Evolutionary conservation across 805 yeast species (phyloP), one percentile per base, ranked within the genome.

Genomic region (Gaillardinia entomophila): DNA sequence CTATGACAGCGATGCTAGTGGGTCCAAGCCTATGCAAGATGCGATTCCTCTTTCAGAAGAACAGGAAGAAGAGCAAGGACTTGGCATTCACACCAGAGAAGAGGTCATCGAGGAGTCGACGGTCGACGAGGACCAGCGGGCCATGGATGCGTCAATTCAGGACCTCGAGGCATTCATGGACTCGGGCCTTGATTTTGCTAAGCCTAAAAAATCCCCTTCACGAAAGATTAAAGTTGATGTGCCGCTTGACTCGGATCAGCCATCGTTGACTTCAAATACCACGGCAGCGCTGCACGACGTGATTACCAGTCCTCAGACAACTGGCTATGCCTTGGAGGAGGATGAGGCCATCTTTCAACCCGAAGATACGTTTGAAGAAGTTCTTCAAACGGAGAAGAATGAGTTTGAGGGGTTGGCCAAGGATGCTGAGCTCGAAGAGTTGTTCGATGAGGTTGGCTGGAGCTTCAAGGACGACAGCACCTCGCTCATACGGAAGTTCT

Each of bases 371-470:
- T 12, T n/a, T 18, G 19, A 14, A 24, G 12, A 23, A 12, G 34
- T 25, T 8, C 25, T 26, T 23, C 34, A 24, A 16, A 34, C 12
- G 13, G 27, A 8, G 27, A 28, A 27, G 32, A 36, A 22, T 30
- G 32, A 28, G 14, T 12, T 31, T 4, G 40, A 33, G 8, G 34
- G 37, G 4, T 20, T 42, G 6, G 67, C 60, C 25, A 57, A 53
- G 20, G 71, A 63, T 33, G 52, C 70, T 0, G 76, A 69, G 34
- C 49, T 71, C 19, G 81, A 78, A 30, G 94, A 85, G 38, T 55
- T 86, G 11, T 71, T 89, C 36, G 85, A 82, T 18, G 90, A 84
- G 39, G 69, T 88, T 15, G 76, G 79, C 20, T 90, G 96, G 92
- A 72, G 73, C 18, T 71, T 79, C 2, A 59, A 66, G 4, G 95